Percentiles rank a stretch among this genome's conserved stretches.
These are phyloP conservation scores for Orbilia oligospora DNA, from an alignment of 2,329 filamentous ascomycete species.

Conservation along the genomic window DNA sequence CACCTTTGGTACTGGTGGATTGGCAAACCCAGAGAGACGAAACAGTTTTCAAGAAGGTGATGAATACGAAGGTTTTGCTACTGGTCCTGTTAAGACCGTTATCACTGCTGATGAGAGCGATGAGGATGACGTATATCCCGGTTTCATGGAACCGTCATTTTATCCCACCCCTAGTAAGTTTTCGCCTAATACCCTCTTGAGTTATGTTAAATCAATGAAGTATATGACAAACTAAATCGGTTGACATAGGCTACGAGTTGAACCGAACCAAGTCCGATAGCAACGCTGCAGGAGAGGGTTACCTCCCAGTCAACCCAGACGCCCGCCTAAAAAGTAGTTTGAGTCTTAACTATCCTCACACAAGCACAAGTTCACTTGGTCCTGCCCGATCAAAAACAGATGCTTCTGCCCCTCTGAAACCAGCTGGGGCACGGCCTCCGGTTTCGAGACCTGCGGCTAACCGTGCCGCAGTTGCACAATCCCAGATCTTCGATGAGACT, in stretches of 20 bases:
- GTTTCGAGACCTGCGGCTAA: slow-evolving; percentile 62
- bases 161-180: slow-evolving; percentile 76
- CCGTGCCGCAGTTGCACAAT: slow-evolving; percentile 65
- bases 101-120: slow-evolving; percentile 79
- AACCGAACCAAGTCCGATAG: slow-evolving; percentile 56
- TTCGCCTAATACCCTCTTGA: not conserved
- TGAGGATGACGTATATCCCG: slow-evolving; percentile 62
- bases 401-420: slow-evolving; percentile 74
- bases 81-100: slow-evolving; percentile 75
- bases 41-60: slow-evolving; percentile 58
- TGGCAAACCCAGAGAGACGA: slow-evolving; percentile 75
- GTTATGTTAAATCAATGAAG: not conserved
- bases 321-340: slow-evolving; percentile 61
- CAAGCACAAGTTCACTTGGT: slow-evolving; percentile 59
- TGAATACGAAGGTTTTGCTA: slow-evolving; percentile 67
- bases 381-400: slow-evolving; percentile 85
- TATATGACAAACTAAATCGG: slow-evolving; percentile 8
- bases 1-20: slow-evolving; percentile 88
- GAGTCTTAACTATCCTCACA: slow-evolving; percentile 61
- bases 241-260: slow-evolving; percentile 50
- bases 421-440: slow-evolving; percentile 59
- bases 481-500: slow-evolving; percentile 58
- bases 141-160: slow-evolving; percentile 84
- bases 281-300: slow-evolving; percentile 46
- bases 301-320: slow-evolving; percentile 53